These are phyloP conservation scores for Aciculosporium take DNA, from an alignment of 2,329 filamentous ascomycete species.

Conservation along the genomic window DNA sequence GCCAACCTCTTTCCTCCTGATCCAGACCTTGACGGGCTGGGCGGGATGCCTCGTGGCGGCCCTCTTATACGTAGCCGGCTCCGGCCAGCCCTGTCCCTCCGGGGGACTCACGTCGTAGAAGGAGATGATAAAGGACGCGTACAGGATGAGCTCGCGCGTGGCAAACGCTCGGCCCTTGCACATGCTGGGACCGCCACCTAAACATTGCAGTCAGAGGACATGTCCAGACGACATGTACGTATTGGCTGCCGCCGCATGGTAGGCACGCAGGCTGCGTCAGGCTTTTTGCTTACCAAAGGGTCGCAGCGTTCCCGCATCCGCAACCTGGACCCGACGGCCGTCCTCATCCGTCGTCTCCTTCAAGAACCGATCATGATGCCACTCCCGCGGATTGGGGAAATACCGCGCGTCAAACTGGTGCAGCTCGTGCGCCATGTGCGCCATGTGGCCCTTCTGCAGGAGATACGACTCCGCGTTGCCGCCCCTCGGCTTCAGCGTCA, in stretches of 20 bases:
- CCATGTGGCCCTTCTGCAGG: conserved; percentile 21
- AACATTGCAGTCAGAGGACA: background rate
- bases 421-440: conserved; percentile 19
- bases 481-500: conserved; percentile 15
- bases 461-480: conserved; percentile 12
- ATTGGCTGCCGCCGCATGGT: too few species aligned
- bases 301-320: conserved; percentile 15
- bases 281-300: conserved; percentile 23
- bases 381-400: conserved; percentile 21
- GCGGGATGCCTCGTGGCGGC: conserved; percentile 15
- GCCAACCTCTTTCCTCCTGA: conserved; percentile 13
- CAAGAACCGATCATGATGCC: conserved; percentile 21
- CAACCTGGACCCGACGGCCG: conserved; percentile 10
- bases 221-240: too few species aligned
- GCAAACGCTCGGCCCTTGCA: conserved; percentile 20
- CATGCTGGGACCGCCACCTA: conserved; percentile 20
- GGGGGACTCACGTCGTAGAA: conserved; percentile 23
- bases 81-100: conserved; percentile 14
- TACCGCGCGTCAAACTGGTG: conserved; percentile 20
- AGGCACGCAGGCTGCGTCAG: too few species aligned
- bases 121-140: conserved; percentile 19
- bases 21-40: conserved; percentile 18
- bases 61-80: conserved; percentile 13
- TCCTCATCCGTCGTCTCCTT: conserved; percentile 13
- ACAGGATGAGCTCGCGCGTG: conserved; percentile 20